Evolutionary conservation across 2,329 filamentous ascomycete genomes (phyloP), one percentile per base, ranked within the genome.

Genomic region (Arthrobotrys entomopaga): DNA sequence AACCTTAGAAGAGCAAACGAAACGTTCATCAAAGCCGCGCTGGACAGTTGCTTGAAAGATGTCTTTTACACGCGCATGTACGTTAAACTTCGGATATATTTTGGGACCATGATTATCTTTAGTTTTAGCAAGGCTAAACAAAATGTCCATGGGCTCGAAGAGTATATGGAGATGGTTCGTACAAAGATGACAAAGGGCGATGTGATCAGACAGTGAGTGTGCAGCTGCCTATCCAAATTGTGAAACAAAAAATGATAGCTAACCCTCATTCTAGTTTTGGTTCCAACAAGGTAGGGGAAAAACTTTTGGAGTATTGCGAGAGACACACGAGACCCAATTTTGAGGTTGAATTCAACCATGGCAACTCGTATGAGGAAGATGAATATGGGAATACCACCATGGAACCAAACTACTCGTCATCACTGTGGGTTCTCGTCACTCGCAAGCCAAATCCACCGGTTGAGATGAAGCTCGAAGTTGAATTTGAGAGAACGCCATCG

Each of bases 71-170:
- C 71, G 22, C 77, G 77, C 29, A 76, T 74, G 15, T 71, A 78
- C 73, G 75, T 60, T 7, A 77, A 72, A 38, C 52, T 79, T 50
- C 77, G 77, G 20, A 65, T 78, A 3, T 77, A 79, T 52, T 78
- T 79, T 65, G 78, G 78, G 24, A 76, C 70, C 2, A 49, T 78
- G 50, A 75, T 79, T n/a, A 43, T 79, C 15, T 79, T 77, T 40
- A 71, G 70, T 16, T 79, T 78, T 75, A 76, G 60, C 40, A 43
- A 49, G 16, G 57, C 70, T 7, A 66, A 72, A 24, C 34, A 53
- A 43, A 49, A 49, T 3, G 8, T 61, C 2, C 77, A 78, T 61
- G 48, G 65, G 26, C 22, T 77, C 2, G 73, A 77, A 24, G 73
- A 77, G 8, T 78, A 77, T 43, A 59, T 61, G 26, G 16, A 46